phyloP scores from a whole-genome alignment of 768 basidiomycete genomes.

The Agaricus blazei region DNA sequence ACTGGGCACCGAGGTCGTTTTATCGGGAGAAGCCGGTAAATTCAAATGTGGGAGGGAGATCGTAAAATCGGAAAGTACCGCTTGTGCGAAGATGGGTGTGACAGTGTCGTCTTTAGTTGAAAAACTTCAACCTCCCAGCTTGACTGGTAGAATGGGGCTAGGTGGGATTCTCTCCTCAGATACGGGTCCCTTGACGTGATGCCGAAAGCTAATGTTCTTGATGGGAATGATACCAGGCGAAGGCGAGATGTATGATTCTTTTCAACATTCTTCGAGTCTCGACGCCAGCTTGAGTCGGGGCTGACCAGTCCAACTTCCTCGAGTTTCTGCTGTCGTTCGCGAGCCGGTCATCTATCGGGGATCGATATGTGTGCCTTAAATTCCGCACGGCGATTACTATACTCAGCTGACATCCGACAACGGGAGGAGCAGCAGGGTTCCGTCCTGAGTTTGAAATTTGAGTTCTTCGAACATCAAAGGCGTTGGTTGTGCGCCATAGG shows the following conservation, averaged over 20 bases:
- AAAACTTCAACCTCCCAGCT: not conserved
- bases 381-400: slow-evolving; percentile 2
- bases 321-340: too few relatives aligned
- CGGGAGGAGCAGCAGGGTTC: not conserved
- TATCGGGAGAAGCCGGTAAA: not conserved
- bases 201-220: not conserved
- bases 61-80: too few relatives aligned
- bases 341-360: not conserved
- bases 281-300: too few relatives aligned
- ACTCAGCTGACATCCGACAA: not conserved
- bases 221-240: not conserved
- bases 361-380: not conserved
- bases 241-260: not conserved
- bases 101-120: slow-evolving; percentile 1
- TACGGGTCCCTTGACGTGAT: not conserved
- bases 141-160: not conserved
- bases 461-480: slow-evolving; percentile 5
- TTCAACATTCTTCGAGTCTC: too few relatives aligned
- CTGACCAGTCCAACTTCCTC: not conserved
- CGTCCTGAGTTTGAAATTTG: slow-evolving; percentile 1
- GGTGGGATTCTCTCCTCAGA: not conserved
- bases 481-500: slow-evolving; percentile 10
- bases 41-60: too few relatives aligned
- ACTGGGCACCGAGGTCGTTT: not conserved
- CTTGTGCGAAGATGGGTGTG: not conserved